Percentiles rank a stretch among this genome's conserved stretches.
phyloP scores from a whole-genome alignment of 2,329 filamentous ascomycete species.

The Xylaria sp. region DNA sequence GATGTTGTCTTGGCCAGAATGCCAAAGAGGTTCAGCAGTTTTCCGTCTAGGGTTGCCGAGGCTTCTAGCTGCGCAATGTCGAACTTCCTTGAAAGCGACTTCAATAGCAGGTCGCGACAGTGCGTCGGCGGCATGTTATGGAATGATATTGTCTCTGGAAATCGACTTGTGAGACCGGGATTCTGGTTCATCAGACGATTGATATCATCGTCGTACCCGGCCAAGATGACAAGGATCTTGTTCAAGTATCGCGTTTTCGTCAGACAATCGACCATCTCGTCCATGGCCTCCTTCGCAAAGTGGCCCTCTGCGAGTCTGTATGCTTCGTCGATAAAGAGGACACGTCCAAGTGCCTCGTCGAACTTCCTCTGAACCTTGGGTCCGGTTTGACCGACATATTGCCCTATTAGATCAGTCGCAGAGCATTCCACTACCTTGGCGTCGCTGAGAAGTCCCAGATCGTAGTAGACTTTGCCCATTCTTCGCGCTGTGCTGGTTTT shows the following conservation, averaged over 20 bases:
- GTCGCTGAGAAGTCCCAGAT: conserved; percentile 61
- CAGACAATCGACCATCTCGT: conserved; percentile 47
- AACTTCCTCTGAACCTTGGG: conserved; percentile 14
- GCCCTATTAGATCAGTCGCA: conserved; percentile 61
- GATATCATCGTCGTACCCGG: conserved; percentile 63
- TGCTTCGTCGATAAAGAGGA: conserved; percentile 39
- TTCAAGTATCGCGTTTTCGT: conserved; percentile 52
- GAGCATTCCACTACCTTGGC: conserved; percentile 64
- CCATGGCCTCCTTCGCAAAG: conserved; percentile 53
- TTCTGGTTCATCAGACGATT: conserved; percentile 57
- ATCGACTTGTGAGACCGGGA: conserved; percentile 57
- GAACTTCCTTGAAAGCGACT: conserved; percentile 18
- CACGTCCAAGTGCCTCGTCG: conserved; percentile 7
- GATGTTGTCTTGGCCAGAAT: conserved; percentile 32
- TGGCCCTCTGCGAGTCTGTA: conserved; percentile 55
- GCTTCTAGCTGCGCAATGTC: conserved; percentile 12
- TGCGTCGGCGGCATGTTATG: conserved; percentile 3
- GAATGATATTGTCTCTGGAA: conserved; percentile 43
- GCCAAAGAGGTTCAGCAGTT: conserved; percentile 31
- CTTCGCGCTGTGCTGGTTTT: conserved; percentile 65
- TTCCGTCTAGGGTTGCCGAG: neutral
- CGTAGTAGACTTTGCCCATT: conserved; percentile 70
- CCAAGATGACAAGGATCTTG: conserved; percentile 61
- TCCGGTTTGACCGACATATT: conserved; percentile 51
- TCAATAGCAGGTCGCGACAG: conserved; percentile 6